Conservation (phyloP, 2,329 filamentous ascomycete species). For the Ascochyta fabae region DNA sequence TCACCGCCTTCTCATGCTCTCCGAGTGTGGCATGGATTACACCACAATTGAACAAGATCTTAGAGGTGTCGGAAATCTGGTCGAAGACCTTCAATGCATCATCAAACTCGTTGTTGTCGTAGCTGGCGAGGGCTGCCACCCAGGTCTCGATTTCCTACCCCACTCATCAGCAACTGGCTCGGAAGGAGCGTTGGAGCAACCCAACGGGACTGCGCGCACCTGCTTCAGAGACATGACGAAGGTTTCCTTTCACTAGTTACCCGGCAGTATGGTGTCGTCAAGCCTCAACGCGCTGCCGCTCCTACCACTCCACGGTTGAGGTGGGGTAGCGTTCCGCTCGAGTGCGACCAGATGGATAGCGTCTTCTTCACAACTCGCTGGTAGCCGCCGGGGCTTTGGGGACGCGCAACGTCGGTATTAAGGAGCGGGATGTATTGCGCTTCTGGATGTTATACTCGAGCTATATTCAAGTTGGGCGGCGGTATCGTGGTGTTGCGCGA, state of each 20-base stretch:
- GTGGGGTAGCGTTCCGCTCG: constrained; percentile 27
- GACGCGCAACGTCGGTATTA: constrained; percentile 25
- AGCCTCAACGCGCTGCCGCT: constrained; percentile 35
- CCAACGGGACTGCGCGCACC: constrained; percentile 35
- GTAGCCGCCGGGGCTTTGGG: constrained; percentile 43
- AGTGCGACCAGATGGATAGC: constrained; percentile 25
- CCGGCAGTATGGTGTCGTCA: constrained; percentile 52
- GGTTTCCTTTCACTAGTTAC: constrained; percentile 41
- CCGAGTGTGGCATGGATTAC: constrained; percentile 97
- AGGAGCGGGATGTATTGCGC: constrained; percentile 17
- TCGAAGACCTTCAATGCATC: constrained; percentile 84
- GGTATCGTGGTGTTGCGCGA: constrained; percentile 16
- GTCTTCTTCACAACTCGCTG: constrained; percentile 18
- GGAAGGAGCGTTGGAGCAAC: constrained; percentile 16
- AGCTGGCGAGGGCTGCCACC: constrained; percentile 87
- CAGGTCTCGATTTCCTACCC: constrained; percentile 96
- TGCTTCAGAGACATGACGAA: constrained; percentile 59
- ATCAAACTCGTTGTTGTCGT: constrained; percentile 98
- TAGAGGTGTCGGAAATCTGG: constrained; percentile 90
- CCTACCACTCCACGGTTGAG: constrained; percentile 37
- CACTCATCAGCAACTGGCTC: constrained; percentile 35
- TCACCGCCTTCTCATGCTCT: constrained; percentile 92
- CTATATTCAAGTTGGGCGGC: constrained; percentile 13
- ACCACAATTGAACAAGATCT: constrained; percentile 97
- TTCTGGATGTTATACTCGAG: constrained; percentile 24